These are phyloP conservation scores for Helichrysum umbraculigerum DNA, from an alignment of 129 eudicot genomes.

Conservation along the genomic window DNA sequence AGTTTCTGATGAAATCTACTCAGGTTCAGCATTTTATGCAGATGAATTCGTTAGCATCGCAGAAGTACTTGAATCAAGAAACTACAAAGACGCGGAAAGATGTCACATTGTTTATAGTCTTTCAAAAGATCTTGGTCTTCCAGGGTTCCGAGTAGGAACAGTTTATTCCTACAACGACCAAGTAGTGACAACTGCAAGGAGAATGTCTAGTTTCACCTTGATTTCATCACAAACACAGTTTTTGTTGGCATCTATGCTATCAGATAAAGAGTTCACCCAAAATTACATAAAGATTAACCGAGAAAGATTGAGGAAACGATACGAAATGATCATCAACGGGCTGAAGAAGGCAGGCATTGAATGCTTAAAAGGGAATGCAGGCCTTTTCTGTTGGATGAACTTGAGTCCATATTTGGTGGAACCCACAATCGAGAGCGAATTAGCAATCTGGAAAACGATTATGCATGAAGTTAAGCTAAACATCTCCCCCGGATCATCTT, in stretches of 20 bases:
- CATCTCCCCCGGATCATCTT: conserved; percentile 88
- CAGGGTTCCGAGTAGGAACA: conserved; percentile 85
- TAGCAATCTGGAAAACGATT: conserved; percentile 62
- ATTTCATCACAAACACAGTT: conserved; percentile 94
- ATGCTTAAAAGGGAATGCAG: conserved; percentile 85
- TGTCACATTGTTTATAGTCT: conserved; percentile 91
- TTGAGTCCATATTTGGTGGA: conserved; percentile 59
- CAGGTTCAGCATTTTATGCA: conserved; percentile 73
- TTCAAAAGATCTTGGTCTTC: conserved; percentile 90
- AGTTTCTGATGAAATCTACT: conserved; percentile 90
- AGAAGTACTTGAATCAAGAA: conserved; percentile 59
- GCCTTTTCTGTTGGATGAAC: conserved; percentile 95
- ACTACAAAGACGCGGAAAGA: conserved; percentile 62
- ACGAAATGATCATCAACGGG: conserved; percentile 70
- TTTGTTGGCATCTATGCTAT: conserved; percentile 76
- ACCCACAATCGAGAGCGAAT: conserved; percentile 50
- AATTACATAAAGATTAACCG: conserved; percentile 67
- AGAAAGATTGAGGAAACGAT: conserved; percentile 61
- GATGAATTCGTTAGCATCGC: conserved; percentile 76
- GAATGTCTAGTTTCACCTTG: conserved; percentile 92
- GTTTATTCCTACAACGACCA: conserved; percentile 85
- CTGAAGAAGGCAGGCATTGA: conserved; percentile 65
- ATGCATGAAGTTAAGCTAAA: conserved; percentile 69
- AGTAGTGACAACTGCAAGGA: conserved; percentile 79
- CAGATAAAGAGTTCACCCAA: conserved; percentile 55